These are phyloP conservation scores for Ostreobium quekettii DNA, from an alignment of 139 green algal species.

Conservation along the genomic window DNA sequence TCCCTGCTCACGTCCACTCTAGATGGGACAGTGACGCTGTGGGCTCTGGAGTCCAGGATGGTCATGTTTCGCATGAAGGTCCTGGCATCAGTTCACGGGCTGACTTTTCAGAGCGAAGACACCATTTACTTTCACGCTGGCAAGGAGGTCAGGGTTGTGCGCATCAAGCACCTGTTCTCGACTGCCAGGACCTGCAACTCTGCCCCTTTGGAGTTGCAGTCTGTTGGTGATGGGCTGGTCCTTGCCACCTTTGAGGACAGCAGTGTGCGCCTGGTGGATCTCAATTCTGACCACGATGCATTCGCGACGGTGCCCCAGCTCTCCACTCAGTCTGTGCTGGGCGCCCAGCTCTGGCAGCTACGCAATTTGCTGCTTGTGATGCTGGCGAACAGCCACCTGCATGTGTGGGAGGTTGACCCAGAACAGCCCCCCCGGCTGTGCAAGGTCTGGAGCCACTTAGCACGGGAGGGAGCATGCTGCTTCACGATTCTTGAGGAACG, in stretches of 20 bases:
- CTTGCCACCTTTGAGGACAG: background rate
- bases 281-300: too few species aligned
- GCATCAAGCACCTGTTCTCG: background rate
- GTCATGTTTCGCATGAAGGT: constrained; percentile 1
- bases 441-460: background rate
- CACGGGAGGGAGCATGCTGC: background rate
- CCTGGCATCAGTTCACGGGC: background rate
- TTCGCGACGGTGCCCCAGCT: background rate
- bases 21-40: background rate
- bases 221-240: background rate
- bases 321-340: background rate
- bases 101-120: background rate
- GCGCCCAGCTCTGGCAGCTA: background rate
- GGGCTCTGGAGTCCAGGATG: background rate
- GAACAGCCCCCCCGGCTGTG: background rate
- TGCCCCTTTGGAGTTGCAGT: background rate
- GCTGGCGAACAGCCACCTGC: background rate
- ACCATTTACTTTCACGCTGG: background rate
- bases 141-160: background rate
- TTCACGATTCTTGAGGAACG: background rate
- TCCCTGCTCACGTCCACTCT: background rate
- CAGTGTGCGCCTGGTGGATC: background rate
- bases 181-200: background rate
- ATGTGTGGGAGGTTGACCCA: background rate
- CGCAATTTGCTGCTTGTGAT: background rate